Base-by-base conservation (phyloP, 345 rosid genomes). In the Salix koriyanagi region DNA sequence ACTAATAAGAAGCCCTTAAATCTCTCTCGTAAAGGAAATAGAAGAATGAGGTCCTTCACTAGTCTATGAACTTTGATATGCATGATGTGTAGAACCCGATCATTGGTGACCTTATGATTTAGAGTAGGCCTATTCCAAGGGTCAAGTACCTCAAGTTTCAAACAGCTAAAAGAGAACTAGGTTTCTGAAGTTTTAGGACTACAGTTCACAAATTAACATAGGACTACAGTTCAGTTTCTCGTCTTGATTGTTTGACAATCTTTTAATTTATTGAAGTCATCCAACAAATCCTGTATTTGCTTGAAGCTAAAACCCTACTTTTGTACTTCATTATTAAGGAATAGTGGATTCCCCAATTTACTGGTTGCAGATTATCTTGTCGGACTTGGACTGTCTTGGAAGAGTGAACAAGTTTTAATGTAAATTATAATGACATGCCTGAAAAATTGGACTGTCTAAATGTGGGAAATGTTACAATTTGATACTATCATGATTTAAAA, bases 401-500 rank as follows among this genome's bases (percentile, higher is more conserved):
- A 56, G 62, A 56, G 1, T 56, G 62, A 9, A 56, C 6, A 9
- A 21, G 23, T n/a, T 56, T 56, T n/a, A n/a, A 56, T 56, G 6
- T 14, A 6, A 8, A 23, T 21, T 56, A 56, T 56, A n/a, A 56
- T 56, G 62, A n/a, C 26, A n/a, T n/a, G 62, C 62, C 11, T 1
- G 62, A n/a, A 3, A n/a, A 8, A 2, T 56, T n/a, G 62, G 11
- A n/a, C 62, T n/a, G 8, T 56, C 26, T n/a, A 56, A n/a, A 56
- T n/a, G n/a, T n/a, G 62, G 62, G 28, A 9, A 56, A 56, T 56
- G 26, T 56, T 56, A 56, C 62, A 56, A 56, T 56, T 56, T 56
- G 62, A 56, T 56, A 56, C 28, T 9, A 23, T 56, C 62, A 56
- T 56, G 62, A n/a, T 79, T 68, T 42, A 52, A 71, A 71, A 10